A percentile compares a stretch with the other conserved stretches of the same genome.
Evolutionary conservation across 1,284 basidiomycete species (phyloP).

Genomic region (Fomitopsis schrenkii): DNA sequence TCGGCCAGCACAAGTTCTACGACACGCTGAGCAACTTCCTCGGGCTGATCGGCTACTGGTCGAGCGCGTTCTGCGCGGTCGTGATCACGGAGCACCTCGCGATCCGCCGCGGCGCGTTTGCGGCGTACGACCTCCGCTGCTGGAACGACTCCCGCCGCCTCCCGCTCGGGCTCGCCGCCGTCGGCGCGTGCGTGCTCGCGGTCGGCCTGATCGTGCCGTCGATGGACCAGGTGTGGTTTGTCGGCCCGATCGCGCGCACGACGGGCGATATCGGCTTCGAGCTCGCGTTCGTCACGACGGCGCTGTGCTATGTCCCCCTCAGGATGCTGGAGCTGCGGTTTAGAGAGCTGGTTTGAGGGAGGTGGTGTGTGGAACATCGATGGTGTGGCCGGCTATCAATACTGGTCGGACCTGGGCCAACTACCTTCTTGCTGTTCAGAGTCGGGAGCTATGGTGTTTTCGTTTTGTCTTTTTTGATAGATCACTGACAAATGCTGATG

Average conservation of each 20-base stretch:
- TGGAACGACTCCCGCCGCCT: constrained; percentile 56
- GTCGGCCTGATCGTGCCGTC: constrained; percentile 61
- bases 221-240: constrained; percentile 73
- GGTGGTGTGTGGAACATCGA: constrained; percentile 9
- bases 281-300: constrained; percentile 53
- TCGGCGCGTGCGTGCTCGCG: constrained; percentile 45
- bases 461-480: too few relatives aligned
- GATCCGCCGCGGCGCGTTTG: constrained; percentile 51
- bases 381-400: too few relatives aligned
- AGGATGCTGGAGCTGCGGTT: constrained; percentile 36
- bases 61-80: constrained; percentile 52
- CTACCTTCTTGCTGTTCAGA: too few relatives aligned
- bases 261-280: constrained; percentile 80
- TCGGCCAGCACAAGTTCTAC: constrained; percentile 66
- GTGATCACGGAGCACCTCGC: constrained; percentile 61
- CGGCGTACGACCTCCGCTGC: constrained; percentile 42
- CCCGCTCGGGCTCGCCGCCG: constrained; percentile 63
- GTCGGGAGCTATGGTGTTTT: too few relatives aligned
- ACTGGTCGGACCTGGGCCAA: too few relatives aligned
- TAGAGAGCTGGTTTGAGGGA: constrained; percentile 12
- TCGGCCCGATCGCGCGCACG: constrained; percentile 63
- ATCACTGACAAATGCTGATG: too few relatives aligned
- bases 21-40: constrained; percentile 64
- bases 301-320: constrained; percentile 54
- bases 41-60: constrained; percentile 74